phyloP scores from a whole-genome alignment of 768 basidiomycete species.

The Mycena kentingensis region DNA sequence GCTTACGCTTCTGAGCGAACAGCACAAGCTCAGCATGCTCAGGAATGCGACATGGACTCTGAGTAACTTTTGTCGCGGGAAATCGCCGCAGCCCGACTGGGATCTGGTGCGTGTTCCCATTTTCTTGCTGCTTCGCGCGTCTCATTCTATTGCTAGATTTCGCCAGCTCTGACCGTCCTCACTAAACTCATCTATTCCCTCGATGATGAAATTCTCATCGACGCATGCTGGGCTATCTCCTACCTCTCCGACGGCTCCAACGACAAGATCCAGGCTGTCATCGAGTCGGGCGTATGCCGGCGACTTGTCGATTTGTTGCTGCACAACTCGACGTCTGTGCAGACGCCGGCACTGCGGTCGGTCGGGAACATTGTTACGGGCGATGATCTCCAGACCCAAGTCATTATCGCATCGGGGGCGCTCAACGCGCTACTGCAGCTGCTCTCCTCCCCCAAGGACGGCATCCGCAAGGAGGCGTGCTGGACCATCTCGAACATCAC shows the following conservation, averaged over 20 bases:
- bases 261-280: constrained; percentile 99
- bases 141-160: constrained; percentile 63
- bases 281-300: constrained; percentile 96
- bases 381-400: constrained; percentile 98
- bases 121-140: constrained; percentile 9
- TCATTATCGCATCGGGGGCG: constrained; percentile 97
- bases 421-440: constrained; percentile 92
- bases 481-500: constrained; percentile 99
- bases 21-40: constrained; percentile 99
- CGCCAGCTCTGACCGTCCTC: constrained; percentile 92
- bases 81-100: constrained; percentile 98
- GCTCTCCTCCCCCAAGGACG: constrained; percentile 95
- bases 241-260: constrained; percentile 99
- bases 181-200: constrained; percentile 98
- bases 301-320: constrained; percentile 96
- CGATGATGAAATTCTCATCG: constrained; percentile 98
- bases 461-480: constrained; percentile 98
- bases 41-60: constrained; percentile 98
- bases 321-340: constrained; percentile 92
- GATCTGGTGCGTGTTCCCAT: constrained; percentile 65
- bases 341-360: constrained; percentile 96
- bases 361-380: constrained; percentile 99
- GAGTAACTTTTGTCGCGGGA: constrained; percentile 98
- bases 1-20: constrained; percentile 85
- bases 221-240: constrained; percentile 99